phyloP scores from a whole-genome alignment of 2,329 filamentous ascomycete genomes.

The Capronia americana region DNA sequence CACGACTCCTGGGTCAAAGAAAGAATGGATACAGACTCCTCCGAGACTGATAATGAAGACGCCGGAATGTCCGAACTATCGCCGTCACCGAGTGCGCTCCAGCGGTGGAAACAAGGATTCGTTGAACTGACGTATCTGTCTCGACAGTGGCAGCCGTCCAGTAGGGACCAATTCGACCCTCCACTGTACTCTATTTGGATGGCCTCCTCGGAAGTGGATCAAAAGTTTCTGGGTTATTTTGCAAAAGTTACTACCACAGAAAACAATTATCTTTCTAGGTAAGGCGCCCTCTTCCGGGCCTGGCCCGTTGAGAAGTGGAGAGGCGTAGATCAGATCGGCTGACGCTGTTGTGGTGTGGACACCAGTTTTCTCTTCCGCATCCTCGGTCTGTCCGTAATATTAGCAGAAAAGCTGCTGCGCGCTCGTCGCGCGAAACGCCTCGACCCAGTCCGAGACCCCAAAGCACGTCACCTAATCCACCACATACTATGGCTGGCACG shows the following conservation, averaged over 20 bases:
- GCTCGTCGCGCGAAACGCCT: slow-evolving; percentile 82
- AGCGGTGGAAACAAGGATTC: slow-evolving; percentile 33
- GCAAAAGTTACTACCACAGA: slow-evolving; percentile 78
- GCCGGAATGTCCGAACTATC: slow-evolving; percentile 2
- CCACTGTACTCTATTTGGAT: slow-evolving; percentile 61
- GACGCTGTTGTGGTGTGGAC: slow-evolving; percentile 20
- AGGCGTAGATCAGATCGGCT: background rate
- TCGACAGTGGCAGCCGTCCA: slow-evolving; percentile 40
- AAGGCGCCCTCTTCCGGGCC: slow-evolving; percentile 10
- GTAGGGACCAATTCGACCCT: slow-evolving; percentile 39
- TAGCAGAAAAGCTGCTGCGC: slow-evolving; percentile 80
- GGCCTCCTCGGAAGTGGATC: slow-evolving; percentile 96
- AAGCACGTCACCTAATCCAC: slow-evolving; percentile 76
- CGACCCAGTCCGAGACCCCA: slow-evolving; percentile 78
- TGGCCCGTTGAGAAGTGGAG: background rate
- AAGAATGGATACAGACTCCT: slow-evolving; percentile 22
- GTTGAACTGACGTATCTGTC: slow-evolving; percentile 44
- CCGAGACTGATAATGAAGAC: background rate
- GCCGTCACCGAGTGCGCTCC: slow-evolving; percentile 9
- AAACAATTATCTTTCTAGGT: slow-evolving; percentile 76
- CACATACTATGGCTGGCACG: slow-evolving; percentile 96
- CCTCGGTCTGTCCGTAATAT: slow-evolving; percentile 84
- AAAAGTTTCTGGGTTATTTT: slow-evolving; percentile 92
- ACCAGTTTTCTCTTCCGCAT: slow-evolving; percentile 80
- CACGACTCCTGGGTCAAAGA: slow-evolving; percentile 10